Conservation (phyloP, 2,329 filamentous ascomycete genomes). For the Fusarium sp. region DNA sequence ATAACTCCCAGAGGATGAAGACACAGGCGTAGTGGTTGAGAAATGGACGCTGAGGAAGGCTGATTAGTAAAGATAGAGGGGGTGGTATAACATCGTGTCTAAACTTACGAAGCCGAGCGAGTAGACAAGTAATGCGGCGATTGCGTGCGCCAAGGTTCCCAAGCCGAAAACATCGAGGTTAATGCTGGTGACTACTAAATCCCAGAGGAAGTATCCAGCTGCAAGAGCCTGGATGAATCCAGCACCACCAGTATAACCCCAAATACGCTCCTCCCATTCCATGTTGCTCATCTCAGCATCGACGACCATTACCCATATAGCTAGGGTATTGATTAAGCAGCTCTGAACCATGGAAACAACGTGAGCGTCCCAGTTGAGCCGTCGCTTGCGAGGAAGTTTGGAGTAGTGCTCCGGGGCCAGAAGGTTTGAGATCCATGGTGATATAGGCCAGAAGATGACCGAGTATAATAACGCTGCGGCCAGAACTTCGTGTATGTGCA, state of each 20-base stretch:
- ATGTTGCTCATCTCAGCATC: constrained; percentile 74
- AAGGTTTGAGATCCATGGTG: constrained; percentile 69
- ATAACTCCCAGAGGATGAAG: constrained; percentile 89
- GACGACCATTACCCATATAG: constrained; percentile 74
- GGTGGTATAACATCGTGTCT: neutral
- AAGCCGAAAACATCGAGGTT: constrained; percentile 76
- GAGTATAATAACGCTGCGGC: constrained; percentile 74
- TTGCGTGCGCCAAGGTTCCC: constrained; percentile 80
- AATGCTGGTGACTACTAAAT: constrained; percentile 73
- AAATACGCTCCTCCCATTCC: constrained; percentile 73
- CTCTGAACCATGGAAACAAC: constrained; percentile 85
- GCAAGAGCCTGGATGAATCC: constrained; percentile 81
- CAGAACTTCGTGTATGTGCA: constrained; percentile 81
- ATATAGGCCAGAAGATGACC: constrained; percentile 69
- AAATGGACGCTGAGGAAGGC: constrained; percentile 71
- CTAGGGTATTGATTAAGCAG: constrained; percentile 73
- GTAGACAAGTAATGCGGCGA: constrained; percentile 77
- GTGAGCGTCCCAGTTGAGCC: constrained; percentile 84
- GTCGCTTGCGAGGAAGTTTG: constrained; percentile 68
- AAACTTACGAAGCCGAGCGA: constrained; percentile 79
- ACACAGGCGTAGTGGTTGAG: constrained; percentile 82
- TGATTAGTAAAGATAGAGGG: neutral
- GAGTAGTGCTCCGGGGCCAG: constrained; percentile 72
- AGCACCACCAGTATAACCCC: constrained; percentile 77
- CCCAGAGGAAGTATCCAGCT: constrained; percentile 86